Conservation (phyloP, 306 rosid genomes). For the Alnus rubra region DNA sequence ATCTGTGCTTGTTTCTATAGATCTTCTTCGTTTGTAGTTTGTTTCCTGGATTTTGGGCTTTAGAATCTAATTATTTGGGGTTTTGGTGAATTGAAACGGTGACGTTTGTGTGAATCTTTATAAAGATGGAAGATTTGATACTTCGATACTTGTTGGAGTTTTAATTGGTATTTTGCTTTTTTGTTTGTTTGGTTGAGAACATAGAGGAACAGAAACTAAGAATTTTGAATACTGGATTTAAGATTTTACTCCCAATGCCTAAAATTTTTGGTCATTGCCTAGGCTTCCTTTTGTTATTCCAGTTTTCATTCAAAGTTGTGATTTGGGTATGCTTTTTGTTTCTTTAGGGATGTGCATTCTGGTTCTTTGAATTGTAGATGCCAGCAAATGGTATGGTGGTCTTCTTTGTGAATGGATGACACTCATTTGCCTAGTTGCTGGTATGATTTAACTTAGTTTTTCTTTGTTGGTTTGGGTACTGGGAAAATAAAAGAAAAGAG, state of each 20-base stretch:
- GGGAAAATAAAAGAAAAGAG: not conserved
- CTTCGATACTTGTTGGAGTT: not conserved
- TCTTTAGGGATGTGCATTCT: not conserved
- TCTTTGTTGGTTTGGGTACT: not conserved
- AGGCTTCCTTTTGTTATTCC: not conserved
- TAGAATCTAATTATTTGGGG: not conserved
- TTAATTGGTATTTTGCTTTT: not conserved
- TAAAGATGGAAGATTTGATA: not conserved
- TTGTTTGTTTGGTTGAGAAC: not conserved
- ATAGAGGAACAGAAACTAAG: not conserved
- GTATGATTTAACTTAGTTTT: not conserved
- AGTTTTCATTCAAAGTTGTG: not conserved
- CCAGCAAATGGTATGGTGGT: not conserved
- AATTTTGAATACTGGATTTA: not conserved
- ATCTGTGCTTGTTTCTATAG: not conserved
- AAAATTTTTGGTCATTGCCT: not conserved
- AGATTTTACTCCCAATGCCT: not conserved
- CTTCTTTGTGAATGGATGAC: not conserved
- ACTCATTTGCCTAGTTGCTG: not conserved
- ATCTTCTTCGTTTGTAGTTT: not conserved
- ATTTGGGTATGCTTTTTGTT: slow-evolving; percentile 32
- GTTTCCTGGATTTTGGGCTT: not conserved
- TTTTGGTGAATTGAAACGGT: not conserved
- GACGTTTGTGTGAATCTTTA: not conserved
- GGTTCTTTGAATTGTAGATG: not conserved